Evolutionary conservation across 2,329 filamentous ascomycete species (phyloP).

Genomic region (Ophiostoma sp.): DNA sequence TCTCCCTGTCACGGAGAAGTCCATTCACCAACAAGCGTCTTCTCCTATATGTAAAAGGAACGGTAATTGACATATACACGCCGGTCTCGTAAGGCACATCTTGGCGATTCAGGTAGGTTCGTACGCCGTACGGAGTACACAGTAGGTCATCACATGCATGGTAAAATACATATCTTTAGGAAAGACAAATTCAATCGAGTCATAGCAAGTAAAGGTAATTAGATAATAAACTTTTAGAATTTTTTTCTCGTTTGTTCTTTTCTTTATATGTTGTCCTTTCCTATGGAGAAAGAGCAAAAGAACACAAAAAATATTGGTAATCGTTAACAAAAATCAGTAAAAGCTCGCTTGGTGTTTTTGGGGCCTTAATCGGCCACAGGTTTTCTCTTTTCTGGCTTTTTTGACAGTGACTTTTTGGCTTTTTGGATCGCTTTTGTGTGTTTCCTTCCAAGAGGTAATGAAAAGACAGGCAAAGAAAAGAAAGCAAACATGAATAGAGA

Average conservation of each 20-base stretch:
- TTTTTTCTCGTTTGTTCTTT: conserved; percentile 4
- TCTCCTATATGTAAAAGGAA: not conserved
- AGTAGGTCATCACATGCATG: not conserved
- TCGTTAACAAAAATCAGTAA: not conserved
- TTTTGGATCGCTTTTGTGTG: conserved; percentile 7
- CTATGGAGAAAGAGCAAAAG: not conserved
- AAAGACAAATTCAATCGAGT: not conserved
- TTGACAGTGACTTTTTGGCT: not conserved
- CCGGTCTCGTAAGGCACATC: not conserved
- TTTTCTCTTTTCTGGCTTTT: conserved; percentile 9
- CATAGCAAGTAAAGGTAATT: not conserved
- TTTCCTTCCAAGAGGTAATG: not conserved
- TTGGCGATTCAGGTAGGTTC: not conserved
- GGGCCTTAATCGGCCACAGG: not conserved
- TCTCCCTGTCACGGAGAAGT: not conserved
- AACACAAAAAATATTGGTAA: not conserved
- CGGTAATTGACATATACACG: not conserved
- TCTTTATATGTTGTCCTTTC: conserved; percentile 12
- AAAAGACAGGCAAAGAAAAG: not conserved
- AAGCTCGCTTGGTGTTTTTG: conserved; percentile 1
- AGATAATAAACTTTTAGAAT: not conserved
- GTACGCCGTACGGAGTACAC: no score
- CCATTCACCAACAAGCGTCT: not conserved
- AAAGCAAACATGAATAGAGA: not conserved
- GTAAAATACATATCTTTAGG: no score